Base-by-base conservation (phyloP, 495 filamentous ascomycete genomes). In the Elasticomyces elasticus region DNA sequence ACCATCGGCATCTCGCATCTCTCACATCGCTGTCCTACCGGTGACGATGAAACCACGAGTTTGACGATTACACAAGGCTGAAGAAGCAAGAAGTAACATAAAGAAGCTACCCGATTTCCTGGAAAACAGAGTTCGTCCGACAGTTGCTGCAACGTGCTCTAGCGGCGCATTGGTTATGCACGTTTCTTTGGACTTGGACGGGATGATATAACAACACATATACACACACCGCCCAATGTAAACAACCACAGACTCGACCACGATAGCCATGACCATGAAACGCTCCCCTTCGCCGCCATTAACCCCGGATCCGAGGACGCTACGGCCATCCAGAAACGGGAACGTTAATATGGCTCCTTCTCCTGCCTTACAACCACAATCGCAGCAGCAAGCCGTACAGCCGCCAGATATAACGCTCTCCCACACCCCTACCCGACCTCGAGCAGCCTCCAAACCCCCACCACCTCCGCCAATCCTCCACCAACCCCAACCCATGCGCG, bases 401-500 rank as follows among this genome's bases (percentile, higher is more conserved):
- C 20, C 17, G 52, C 52, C 41, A 3, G 38, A 33, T 7, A 49
- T 23, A 17, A 44, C 10, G 35, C 35, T 27, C 5, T 17, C 45
- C 31, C n/a, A 49, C 9, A 40, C 40, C 11, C 15, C 60, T 7
- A 10, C 12, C 12, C 55, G 62, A 41, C 64, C 66, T 9, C 58
- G 66, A 51, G 52, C 64, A 5, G 57, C 63, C 0, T 64, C 62
- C n/a, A 59, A 51, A 24, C 47, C 61, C 20, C 15, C 38, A 24
- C 37, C 40, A 30, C 44, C 59, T 22, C 7, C 30, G 37, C 40
- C 42, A 11, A 38, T 46, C 23, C 15, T 51, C n/a, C 55, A 58
- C 5, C 58, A 61, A 48, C 67, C 62, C 33, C 67, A 66, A 49
- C 68, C 67, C 2, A 60, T 71, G 45, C 55, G 59, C 17, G 64